phyloP scores from a whole-genome alignment of 2,329 filamentous ascomycete species.

The Clarireedia sp. region DNA sequence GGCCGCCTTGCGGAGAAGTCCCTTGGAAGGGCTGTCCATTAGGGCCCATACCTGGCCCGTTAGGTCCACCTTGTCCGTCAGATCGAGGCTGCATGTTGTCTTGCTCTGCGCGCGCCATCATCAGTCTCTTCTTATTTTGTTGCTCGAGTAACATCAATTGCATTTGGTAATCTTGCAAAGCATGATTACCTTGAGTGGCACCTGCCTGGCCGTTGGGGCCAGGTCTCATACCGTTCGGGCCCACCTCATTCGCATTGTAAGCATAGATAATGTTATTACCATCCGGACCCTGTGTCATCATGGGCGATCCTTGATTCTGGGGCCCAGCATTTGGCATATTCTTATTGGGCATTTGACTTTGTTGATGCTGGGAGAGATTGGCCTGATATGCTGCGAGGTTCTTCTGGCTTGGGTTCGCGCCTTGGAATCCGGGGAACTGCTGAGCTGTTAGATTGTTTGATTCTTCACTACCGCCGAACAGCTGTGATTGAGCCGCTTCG shows the following conservation, averaged over 20 bases:
- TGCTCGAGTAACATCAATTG: constrained; percentile 81
- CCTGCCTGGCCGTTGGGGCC: constrained; percentile 51
- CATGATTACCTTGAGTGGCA: constrained; percentile 53
- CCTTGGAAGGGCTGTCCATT: constrained; percentile 59
- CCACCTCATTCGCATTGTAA: constrained; percentile 58
- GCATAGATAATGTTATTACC: constrained; percentile 45
- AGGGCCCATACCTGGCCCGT: constrained; percentile 40
- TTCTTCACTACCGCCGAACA: constrained; percentile 62
- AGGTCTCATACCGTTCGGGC: constrained; percentile 48
- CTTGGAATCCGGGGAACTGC: constrained; percentile 59
- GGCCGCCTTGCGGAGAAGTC: constrained; percentile 59
- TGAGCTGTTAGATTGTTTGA: constrained; percentile 63
- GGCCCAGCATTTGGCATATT: constrained; percentile 71
- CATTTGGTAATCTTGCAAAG: constrained; percentile 83
- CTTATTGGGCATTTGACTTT: constrained; percentile 67
- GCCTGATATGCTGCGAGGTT: constrained; percentile 82
- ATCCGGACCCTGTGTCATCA: constrained; percentile 69
- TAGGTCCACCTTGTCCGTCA: constrained; percentile 40
- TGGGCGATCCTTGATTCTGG: constrained; percentile 70
- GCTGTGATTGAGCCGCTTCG: constrained; percentile 52
- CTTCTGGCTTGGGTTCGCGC: constrained; percentile 36
- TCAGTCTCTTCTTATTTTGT: constrained; percentile 77
- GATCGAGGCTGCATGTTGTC: constrained; percentile 50
- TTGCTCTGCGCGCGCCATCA: constrained; percentile 75
- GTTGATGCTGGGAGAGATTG: constrained; percentile 70